These are phyloP conservation scores for Calonectria fujianensis DNA, from an alignment of 2,329 filamentous ascomycete genomes.

Conservation along the genomic window DNA sequence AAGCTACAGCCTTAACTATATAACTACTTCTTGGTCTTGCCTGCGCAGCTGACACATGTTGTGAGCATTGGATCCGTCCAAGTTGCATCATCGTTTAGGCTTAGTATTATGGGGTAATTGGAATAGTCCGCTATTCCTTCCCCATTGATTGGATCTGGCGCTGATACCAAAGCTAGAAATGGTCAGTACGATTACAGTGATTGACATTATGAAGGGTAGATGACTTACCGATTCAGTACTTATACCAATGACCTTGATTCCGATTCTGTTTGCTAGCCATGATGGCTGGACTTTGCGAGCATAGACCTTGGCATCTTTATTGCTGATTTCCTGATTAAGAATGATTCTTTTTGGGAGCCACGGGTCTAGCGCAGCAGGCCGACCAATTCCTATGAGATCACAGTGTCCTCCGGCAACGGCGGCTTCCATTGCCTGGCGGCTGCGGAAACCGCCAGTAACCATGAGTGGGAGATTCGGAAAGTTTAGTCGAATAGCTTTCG, in stretches of 20 bases:
- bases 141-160: neutral
- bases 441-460: conserved; percentile 2
- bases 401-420: neutral
- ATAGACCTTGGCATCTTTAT: neutral
- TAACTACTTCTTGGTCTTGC: no score
- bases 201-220: neutral
- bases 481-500: neutral
- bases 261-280: neutral
- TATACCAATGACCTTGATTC: neutral
- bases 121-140: neutral
- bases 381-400: conserved; percentile 5
- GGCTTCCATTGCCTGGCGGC: neutral
- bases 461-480: neutral
- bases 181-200: neutral
- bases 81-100: no score
- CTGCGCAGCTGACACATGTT: no score
- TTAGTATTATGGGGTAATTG: no score
- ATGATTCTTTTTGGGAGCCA: neutral
- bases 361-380: neutral
- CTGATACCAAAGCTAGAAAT: neutral
- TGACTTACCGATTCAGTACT: neutral
- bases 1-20: no score
- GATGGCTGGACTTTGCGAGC: neutral
- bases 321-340: neutral
- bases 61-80: no score